Evolutionary conservation across 495 filamentous ascomycete species (phyloP), one percentile per base, ranked within the genome.

Genomic region (Umbilicaria muhlenbergii): DNA sequence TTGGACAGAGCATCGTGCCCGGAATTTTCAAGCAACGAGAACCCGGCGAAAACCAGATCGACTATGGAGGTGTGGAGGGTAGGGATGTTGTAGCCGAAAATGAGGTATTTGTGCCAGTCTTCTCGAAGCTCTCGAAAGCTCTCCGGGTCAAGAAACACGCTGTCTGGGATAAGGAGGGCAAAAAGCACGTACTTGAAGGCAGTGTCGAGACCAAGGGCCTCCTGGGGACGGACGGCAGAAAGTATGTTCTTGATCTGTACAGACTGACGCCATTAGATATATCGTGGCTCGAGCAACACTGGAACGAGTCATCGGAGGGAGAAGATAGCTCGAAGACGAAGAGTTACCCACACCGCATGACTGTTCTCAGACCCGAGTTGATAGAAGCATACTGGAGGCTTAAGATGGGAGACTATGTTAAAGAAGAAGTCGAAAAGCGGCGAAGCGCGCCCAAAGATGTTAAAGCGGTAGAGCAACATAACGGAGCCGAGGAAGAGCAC

Each of bases 11-110:
- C 55, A 95, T 99, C 47, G 92, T 99, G 6, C 92, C 92, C 5
- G 92, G 92, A 39, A 99, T 99, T 56, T 99, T 99, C 76, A 94
- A 94, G 65, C 92, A 95, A 65, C 79, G 89, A 17, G 92, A 95
- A 53, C 85, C 87, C 15, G 92, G 88, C 38, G 89, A 95, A 73
- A 86, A 91, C 61, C 92, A 95, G 63, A 95, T 99, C 50, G 89
- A 96, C 60, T 99, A 99, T 56, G 92, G 92, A 55, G 91, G 87
- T 49, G 89, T 96, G 38, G 92, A 99, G 58, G 92, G 92, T 48
- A 93, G 89, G 64, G 92, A 99, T 43, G 77, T 93, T 15, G 81
- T 99, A 36, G 89, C 92, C 1, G 78, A 82, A 10, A 83, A 94
- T 56, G 74, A 88, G 54, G 73, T 75, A 33, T 99, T 99, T 55